These are phyloP conservation scores for Mycena leptocephala DNA, from an alignment of 768 basidiomycete species.

Conservation along the genomic window DNA sequence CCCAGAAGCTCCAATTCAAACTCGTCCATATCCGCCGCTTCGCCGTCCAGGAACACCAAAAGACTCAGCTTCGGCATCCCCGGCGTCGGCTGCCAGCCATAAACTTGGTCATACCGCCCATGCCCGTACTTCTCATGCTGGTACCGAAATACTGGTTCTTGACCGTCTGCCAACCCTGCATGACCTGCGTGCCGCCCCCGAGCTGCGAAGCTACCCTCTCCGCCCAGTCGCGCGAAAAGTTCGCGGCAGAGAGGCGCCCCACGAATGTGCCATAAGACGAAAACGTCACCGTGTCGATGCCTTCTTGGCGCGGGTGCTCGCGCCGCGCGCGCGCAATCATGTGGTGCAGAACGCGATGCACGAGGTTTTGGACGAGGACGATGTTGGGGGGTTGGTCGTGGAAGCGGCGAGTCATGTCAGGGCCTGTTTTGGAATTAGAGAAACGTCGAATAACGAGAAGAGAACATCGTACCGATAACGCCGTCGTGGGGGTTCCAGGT, in stretches of 20 bases:
- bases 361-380: slow-evolving; percentile 13
- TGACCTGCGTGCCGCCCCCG: slow-evolving; percentile 15
- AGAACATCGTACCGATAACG: slow-evolving; percentile 6
- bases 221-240: neutral
- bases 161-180: no score
- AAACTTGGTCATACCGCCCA: slow-evolving; percentile 5
- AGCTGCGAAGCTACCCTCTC: neutral
- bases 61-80: slow-evolving; percentile 18
- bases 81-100: slow-evolving; percentile 18
- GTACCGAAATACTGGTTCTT: slow-evolving; percentile 4
- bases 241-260: slow-evolving; percentile 4
- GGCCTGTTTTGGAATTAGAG: slow-evolving; percentile 6
- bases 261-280: neutral
- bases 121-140: slow-evolving; percentile 4
- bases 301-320: slow-evolving; percentile 1
- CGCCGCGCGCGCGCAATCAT: slow-evolving; percentile 13
- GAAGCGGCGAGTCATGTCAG: neutral
- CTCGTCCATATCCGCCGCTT: slow-evolving; percentile 18
- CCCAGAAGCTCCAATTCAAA: slow-evolving; percentile 7
- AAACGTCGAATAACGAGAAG: neutral
- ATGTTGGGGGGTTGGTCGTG: slow-evolving; percentile 14
- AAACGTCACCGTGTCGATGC: slow-evolving; percentile 13
- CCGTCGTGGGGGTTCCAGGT: slow-evolving; percentile 11
- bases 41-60: slow-evolving; percentile 8
- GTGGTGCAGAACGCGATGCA: slow-evolving; percentile 15